Evolutionary conservation across 495 filamentous ascomycete genomes (phyloP).

Genomic region (Niebla homalea): DNA sequence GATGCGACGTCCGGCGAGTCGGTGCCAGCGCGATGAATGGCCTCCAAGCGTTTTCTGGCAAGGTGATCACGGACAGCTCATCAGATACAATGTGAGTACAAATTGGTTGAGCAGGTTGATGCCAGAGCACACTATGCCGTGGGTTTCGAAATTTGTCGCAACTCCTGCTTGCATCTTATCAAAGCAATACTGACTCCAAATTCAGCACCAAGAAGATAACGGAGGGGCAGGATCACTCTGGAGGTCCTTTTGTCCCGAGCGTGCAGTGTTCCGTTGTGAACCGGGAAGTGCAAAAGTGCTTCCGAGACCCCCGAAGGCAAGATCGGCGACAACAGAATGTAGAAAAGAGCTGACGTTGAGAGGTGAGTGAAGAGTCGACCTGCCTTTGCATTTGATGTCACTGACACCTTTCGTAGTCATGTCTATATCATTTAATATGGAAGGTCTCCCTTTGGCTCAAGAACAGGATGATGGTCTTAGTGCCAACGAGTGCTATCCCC

Average conservation of each 20-base stretch:
- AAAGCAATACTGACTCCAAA: slow-evolving; percentile 6
- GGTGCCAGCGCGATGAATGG: slow-evolving; percentile 12
- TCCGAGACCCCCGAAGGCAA: background rate
- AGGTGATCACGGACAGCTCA: slow-evolving; percentile 8
- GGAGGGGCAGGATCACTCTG: slow-evolving; percentile 5
- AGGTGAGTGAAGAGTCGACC: slow-evolving; percentile 5
- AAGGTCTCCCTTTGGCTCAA: background rate
- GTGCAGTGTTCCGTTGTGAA: slow-evolving; percentile 2
- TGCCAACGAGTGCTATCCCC: slow-evolving; percentile 6
- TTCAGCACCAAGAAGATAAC: slow-evolving; percentile 9
- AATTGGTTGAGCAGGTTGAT: slow-evolving; percentile 5
- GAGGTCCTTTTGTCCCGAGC: slow-evolving; percentile 3
- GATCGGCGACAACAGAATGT: slow-evolving; percentile 5
- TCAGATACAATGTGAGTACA: slow-evolving; percentile 3
- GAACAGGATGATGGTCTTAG: slow-evolving; percentile 4
- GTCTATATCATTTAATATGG: slow-evolving; percentile 6
- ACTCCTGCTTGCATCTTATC: slow-evolving; percentile 1
- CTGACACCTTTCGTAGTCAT: slow-evolving; percentile 5
- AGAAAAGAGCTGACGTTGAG: slow-evolving; percentile 8
- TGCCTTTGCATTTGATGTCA: slow-evolving; percentile 3
- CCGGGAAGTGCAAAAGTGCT: slow-evolving; percentile 1
- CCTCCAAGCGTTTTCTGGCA: slow-evolving; percentile 10
- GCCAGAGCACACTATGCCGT: slow-evolving; percentile 4
- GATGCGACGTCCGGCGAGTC: slow-evolving; percentile 3
- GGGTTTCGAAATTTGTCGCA: slow-evolving; percentile 5